Percentiles rank a stretch among this genome's conserved stretches.
These are phyloP conservation scores for Cercospora beticola DNA, from an alignment of 2,329 filamentous ascomycete genomes.

Conservation along the genomic window DNA sequence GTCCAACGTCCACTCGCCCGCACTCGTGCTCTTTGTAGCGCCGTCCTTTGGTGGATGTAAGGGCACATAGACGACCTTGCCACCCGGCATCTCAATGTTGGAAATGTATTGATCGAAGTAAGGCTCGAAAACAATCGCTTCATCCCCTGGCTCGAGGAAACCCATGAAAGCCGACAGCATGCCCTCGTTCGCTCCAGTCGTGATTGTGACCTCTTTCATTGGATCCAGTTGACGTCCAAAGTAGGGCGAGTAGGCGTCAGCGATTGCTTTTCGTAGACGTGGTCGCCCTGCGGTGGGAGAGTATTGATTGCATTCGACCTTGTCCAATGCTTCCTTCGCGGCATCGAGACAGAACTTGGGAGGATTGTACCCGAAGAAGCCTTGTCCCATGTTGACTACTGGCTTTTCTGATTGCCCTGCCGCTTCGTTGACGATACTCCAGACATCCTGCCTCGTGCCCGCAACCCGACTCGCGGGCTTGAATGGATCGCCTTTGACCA, in stretches of 20 bases:
- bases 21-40: constrained; percentile 74
- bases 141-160: constrained; percentile 90
- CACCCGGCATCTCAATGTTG: constrained; percentile 98
- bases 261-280: constrained; percentile 86
- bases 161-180: constrained; percentile 99
- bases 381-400: constrained; percentile 69
- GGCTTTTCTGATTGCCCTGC: constrained; percentile 63
- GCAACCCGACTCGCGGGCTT: constrained; percentile 57
- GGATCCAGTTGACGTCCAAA: constrained; percentile 82
- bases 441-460: constrained; percentile 58
- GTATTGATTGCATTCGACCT: constrained; percentile 98
- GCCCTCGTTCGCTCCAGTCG: constrained; percentile 85
- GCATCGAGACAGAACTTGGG: constrained; percentile 87
- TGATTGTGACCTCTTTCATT: constrained; percentile 91
- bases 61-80: constrained; percentile 93
- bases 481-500: constrained; percentile 41
- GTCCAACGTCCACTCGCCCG: constrained; percentile 84
- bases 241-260: constrained; percentile 85
- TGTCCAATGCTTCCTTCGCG: constrained; percentile 83
- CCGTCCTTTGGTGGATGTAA: constrained; percentile 84
- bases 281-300: constrained; percentile 92
- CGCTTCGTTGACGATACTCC: constrained; percentile 68
- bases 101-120: constrained; percentile 99
- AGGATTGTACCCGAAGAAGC: constrained; percentile 91
- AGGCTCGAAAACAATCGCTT: constrained; percentile 96